These are phyloP conservation scores for Cladobotryum protrusum DNA, from an alignment of 2,329 filamentous ascomycete genomes.

Conservation along the genomic window DNA sequence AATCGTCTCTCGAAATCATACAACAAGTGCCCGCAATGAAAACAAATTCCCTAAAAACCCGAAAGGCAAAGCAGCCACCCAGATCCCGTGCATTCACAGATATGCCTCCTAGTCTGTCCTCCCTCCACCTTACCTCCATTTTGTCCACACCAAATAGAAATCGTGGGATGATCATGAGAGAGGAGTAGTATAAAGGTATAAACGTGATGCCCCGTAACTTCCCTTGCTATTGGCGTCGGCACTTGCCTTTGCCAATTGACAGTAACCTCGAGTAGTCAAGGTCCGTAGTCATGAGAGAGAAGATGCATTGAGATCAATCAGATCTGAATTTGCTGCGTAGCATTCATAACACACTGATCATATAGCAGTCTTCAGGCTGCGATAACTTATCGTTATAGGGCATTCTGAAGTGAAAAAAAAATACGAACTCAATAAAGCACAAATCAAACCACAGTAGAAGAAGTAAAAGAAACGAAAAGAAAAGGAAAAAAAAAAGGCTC, in stretches of 20 bases:
- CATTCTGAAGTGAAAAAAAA: too few species aligned
- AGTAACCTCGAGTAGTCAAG: too few species aligned
- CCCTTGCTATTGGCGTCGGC: too few species aligned
- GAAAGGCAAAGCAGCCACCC: constrained; percentile 8
- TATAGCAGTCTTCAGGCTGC: background rate
- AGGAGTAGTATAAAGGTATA: too few species aligned
- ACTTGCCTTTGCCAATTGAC: background rate
- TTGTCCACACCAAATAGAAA: background rate
- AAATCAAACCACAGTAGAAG: constrained; percentile 17
- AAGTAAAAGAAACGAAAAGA: constrained; percentile 18
- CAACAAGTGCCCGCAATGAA: constrained; percentile 9
- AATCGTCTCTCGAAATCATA: constrained; percentile 11
- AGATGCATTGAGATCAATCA: too few species aligned
- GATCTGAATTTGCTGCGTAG: background rate
- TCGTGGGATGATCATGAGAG: background rate
- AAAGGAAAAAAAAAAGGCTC: constrained; percentile 10
- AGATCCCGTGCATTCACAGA: constrained; percentile 1
- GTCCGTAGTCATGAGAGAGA: too few species aligned
- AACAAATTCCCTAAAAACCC: constrained; percentile 12
- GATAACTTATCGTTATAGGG: background rate
- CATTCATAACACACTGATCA: background rate
- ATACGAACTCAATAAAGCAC: background rate
- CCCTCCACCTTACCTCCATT: background rate
- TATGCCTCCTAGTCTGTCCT: background rate
- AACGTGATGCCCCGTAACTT: too few species aligned